phyloP scores from a whole-genome alignment of 1,284 basidiomycete genomes.

The Amylostereum chailletii region DNA sequence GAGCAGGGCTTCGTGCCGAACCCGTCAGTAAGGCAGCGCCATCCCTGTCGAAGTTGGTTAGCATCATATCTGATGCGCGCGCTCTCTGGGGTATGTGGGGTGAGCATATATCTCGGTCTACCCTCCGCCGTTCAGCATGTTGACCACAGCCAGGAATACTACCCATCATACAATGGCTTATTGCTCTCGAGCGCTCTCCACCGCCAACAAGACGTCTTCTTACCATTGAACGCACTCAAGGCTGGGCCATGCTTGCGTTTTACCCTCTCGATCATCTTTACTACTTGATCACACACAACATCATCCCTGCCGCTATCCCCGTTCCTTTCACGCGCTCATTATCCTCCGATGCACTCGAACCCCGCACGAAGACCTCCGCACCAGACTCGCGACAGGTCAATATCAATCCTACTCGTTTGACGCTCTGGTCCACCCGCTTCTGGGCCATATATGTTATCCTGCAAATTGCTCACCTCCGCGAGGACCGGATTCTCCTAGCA shows the following conservation, averaged over 20 bases:
- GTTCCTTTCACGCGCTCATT: conserved; percentile 31
- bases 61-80: conserved; percentile 55
- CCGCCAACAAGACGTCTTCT: conserved; percentile 60
- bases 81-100: conserved; percentile 74
- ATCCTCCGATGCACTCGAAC: not conserved
- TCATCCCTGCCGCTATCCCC: conserved; percentile 48
- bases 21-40: conserved; percentile 44
- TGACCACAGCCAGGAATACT: conserved; percentile 44
- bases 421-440: conserved; percentile 66
- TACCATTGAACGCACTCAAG: conserved; percentile 74
- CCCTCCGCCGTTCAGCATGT: not conserved
- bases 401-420: conserved; percentile 40
- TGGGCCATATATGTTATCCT: conserved; percentile 72
- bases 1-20: conserved; percentile 42
- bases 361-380: not conserved
- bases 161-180: conserved; percentile 73
- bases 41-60: conserved; percentile 45
- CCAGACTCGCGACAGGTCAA: conserved; percentile 21
- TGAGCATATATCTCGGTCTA: conserved; percentile 17
- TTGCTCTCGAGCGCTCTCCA: conserved; percentile 57
- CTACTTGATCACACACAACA: conserved; percentile 56
- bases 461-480: conserved; percentile 62
- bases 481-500: conserved; percentile 53
- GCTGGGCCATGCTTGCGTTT: conserved; percentile 77
- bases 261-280: conserved; percentile 76